Conservation (phyloP, 345 rosid genomes). For the Lagerstroemia speciosa region DNA sequence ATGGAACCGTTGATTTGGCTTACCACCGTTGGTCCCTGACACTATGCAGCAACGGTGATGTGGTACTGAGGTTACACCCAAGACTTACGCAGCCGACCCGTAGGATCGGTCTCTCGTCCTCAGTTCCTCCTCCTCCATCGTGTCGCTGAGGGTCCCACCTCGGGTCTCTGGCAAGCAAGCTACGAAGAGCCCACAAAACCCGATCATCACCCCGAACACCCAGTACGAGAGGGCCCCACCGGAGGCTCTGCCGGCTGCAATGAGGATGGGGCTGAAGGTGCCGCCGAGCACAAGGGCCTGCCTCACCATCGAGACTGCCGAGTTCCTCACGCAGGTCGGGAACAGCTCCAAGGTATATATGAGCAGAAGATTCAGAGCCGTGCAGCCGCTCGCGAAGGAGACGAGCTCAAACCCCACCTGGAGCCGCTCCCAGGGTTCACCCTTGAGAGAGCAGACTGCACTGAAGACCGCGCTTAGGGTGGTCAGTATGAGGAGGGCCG, state of each 20-base stretch:
- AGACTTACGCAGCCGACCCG: no score
- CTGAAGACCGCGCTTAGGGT: slow-evolving; percentile 34
- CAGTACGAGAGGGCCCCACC: slow-evolving; percentile 10
- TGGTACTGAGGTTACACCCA: no score
- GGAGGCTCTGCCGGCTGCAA: slow-evolving; percentile 7
- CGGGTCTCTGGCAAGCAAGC: slow-evolving; percentile 15
- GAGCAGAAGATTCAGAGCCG: slow-evolving; percentile 28
- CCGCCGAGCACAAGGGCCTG: slow-evolving; percentile 26
- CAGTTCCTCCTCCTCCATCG: slow-evolving; percentile 23
- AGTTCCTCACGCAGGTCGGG: slow-evolving; percentile 44
- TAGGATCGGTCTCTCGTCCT: background rate
- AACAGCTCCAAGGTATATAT: slow-evolving; percentile 45
- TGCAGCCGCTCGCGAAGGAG: slow-evolving; percentile 49
- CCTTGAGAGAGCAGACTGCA: slow-evolving; percentile 26
- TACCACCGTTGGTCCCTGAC: no score
- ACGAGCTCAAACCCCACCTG: slow-evolving; percentile 48
- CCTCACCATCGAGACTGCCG: slow-evolving; percentile 31
- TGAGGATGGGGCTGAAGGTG: slow-evolving; percentile 12
- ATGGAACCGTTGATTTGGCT: no score
- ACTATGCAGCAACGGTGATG: no score
- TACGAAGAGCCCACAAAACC: slow-evolving; percentile 13
- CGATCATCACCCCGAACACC: slow-evolving; percentile 14
- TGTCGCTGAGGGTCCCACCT: slow-evolving; percentile 11
- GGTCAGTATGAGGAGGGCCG: slow-evolving; percentile 34
- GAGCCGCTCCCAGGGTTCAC: slow-evolving; percentile 9